Percentiles rank a stretch among this genome's conserved stretches.
Conservation (phyloP, 2,329 filamentous ascomycete genomes). For the Fusarium agapanthi region DNA sequence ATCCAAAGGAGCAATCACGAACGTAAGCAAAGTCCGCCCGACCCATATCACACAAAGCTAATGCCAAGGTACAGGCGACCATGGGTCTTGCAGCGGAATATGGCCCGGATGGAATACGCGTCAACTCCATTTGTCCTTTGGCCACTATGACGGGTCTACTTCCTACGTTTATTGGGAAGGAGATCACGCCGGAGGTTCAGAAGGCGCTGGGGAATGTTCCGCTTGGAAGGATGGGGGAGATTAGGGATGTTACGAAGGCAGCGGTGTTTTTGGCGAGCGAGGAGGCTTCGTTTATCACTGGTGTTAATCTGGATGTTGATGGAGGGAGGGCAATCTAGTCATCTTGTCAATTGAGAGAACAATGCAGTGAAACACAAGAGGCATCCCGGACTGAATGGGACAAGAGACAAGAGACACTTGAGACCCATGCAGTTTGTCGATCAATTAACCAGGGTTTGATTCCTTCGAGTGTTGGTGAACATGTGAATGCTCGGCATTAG, state of each 20-base stretch:
- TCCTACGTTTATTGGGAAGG: constrained; percentile 63
- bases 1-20: constrained; percentile 72
- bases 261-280: constrained; percentile 76
- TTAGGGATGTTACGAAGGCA: constrained; percentile 72
- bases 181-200: constrained; percentile 69
- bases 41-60: not conserved
- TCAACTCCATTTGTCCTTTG: constrained; percentile 76
- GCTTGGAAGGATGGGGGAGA: constrained; percentile 54
- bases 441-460: not conserved
- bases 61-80: constrained; percentile 45
- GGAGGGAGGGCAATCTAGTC: constrained; percentile 29
- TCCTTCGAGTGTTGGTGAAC: not conserved
- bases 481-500: not conserved
- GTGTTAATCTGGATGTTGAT: constrained; percentile 68
- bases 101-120: constrained; percentile 74
- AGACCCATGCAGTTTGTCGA: not conserved
- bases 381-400: not conserved
- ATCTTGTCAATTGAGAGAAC: not conserved
- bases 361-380: not conserved
- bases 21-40: too few relatives aligned
- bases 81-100: constrained; percentile 75
- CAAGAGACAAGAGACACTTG: not conserved
- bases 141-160: constrained; percentile 53
- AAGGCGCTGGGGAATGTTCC: constrained; percentile 64
- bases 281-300: constrained; percentile 76